A percentile compares a stretch with the other conserved stretches of the same genome.
Conservation (phyloP, 768 basidiomycete genomes). For the Hypsizygus marmoreus region DNA sequence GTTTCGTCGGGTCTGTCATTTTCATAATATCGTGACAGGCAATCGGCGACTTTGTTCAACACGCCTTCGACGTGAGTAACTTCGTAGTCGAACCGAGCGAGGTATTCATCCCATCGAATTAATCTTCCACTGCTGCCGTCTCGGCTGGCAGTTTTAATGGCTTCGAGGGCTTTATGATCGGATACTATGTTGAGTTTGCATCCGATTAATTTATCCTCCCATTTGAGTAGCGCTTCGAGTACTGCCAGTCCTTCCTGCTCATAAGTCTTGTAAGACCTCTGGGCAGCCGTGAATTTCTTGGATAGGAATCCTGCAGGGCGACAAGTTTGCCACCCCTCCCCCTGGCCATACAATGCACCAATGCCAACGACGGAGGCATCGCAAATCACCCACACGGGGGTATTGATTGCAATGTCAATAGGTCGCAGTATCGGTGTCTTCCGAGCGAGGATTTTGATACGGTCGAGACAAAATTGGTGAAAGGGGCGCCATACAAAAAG, state of each 20-base stretch:
- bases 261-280: too few species aligned
- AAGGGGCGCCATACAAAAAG: conserved; percentile 30
- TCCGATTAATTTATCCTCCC: too few species aligned
- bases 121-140: conserved; percentile 12
- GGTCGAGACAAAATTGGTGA: conserved; percentile 22
- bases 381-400: conserved; percentile 1
- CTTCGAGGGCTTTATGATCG: conserved; percentile 28
- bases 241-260: too few species aligned
- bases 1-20: conserved; percentile 12
- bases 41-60: conserved; percentile 29
- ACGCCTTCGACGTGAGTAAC: conserved; percentile 24
- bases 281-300: too few species aligned
- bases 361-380: neutral
- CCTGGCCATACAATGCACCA: too few species aligned
- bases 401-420: neutral
- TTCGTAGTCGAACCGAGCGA: conserved; percentile 24
- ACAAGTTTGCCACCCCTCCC: too few species aligned
- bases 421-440: neutral
- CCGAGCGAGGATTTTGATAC: conserved; percentile 19
- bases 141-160: conserved; percentile 23
- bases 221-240: too few species aligned
- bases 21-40: conserved; percentile 28
- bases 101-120: conserved; percentile 30
- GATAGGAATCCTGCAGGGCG: conserved; percentile 11
- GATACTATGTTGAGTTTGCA: conserved; percentile 30